Base-by-base conservation (phyloP, 305 asterid genomes). In the Fraxinus nigra region DNA sequence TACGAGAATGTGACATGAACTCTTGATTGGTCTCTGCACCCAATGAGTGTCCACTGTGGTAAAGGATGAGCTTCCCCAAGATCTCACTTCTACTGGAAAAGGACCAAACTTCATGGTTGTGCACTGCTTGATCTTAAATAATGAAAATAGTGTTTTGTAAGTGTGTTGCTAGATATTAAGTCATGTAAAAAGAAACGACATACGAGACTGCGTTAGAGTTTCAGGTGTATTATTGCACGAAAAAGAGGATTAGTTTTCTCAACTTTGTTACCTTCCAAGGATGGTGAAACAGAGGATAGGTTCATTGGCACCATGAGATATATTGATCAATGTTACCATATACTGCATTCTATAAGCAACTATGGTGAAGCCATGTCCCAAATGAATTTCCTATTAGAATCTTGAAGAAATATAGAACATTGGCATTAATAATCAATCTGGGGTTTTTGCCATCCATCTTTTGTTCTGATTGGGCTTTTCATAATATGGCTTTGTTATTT, bases 41-140 rank as follows among this genome's bases (percentile, higher is more conserved):
- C 72, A 56, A 56, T 56, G 67, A 63, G 72, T 26, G 33, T 63
- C 72, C 72, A 63, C 75, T 13, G 40, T 30, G 75, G 75, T 69
- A 69, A 63, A 63, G 0, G 72, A 63, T 24, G 34, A 63, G 72
- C 34, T 63, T 10, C 72, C 72, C n/a, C 33, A 63, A 63, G 72
- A 26, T 24, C 24, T 63, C 34, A 63, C 72, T 56, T 56, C 72
- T 63, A 1, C 33, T 24, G 34, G 72, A 24, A 63, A 63, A 63
- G 72, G 32, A 26, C 34, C 72, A 11, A 63, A 26, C 72, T 63
- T 63, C 72, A 26, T 65, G 35, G 34, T 24, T 65, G 16, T 65
- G n/a, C 73, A 22, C 34, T 65, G 35, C 35, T 65, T 65, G 73
- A 65, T 10, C 35, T 28, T 24, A 63, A 63, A 63, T 22, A 65